A percentile compares a stretch with the other conserved stretches of the same genome.
Conservation (phyloP, 169 alveolate species). For the Plasmodium gaboni region DNA sequence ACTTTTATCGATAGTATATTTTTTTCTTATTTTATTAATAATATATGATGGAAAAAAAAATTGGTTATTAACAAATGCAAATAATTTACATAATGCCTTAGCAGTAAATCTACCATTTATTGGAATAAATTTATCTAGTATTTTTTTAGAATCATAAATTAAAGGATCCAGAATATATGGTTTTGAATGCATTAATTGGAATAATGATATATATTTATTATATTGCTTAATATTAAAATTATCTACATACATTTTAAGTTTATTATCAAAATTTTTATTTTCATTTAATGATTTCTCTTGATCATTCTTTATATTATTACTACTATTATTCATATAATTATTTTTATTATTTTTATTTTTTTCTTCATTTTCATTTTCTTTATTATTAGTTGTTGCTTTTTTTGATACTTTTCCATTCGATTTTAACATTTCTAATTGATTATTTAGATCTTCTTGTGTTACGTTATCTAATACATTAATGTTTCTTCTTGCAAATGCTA, state of each 20-base stretch:
- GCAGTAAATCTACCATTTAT: slow-evolving; percentile 80
- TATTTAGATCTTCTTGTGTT: slow-evolving; percentile 6
- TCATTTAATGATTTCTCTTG: slow-evolving; percentile 6
- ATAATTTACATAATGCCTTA: slow-evolving; percentile 74
- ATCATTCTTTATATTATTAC: background rate
- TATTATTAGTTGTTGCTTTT: background rate
- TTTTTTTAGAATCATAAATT: slow-evolving; percentile 77
- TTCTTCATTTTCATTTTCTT: background rate
- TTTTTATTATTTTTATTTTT: background rate
- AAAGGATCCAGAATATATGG: slow-evolving; percentile 81
- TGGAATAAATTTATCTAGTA: slow-evolving; percentile 79
- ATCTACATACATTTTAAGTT: slow-evolving; percentile 49
- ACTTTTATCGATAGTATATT: slow-evolving; percentile 70
- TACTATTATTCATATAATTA: background rate
- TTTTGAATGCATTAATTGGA: slow-evolving; percentile 60
- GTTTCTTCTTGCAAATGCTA: slow-evolving; percentile 53
- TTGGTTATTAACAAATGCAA: slow-evolving; percentile 61
- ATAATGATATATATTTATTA: slow-evolving; percentile 75
- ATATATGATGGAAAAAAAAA: slow-evolving; percentile 74
- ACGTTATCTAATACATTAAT: slow-evolving; percentile 12
- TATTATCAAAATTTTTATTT: slow-evolving; percentile 10
- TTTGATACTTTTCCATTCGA: slow-evolving; percentile 1
- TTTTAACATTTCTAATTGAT: slow-evolving; percentile 29
- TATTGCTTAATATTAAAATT: slow-evolving; percentile 33
- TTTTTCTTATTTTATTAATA: slow-evolving; percentile 50